Base-by-base conservation (phyloP, 2,329 filamentous ascomycete genomes). In the Apiospora arundinis region DNA sequence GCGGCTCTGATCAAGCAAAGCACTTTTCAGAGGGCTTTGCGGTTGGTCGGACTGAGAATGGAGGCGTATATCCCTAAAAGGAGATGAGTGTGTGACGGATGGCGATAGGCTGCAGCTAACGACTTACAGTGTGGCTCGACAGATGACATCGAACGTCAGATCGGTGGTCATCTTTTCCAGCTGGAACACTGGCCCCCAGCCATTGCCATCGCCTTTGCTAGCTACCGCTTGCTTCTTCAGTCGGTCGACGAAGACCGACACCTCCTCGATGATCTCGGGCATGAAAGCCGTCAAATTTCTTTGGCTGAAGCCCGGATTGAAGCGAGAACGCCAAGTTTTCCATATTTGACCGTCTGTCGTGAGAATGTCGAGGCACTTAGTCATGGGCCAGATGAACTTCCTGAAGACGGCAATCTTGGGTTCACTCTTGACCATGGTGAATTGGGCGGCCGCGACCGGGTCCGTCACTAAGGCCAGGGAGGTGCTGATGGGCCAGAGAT, bases 241-340 rank as follows among this genome's bases (percentile, higher is more conserved):
- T 32, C 32, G 32, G 32, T 79, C 73, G 52, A 76, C 74, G 65
- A 85, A 84, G 2, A 80, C 78, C 11, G 78, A 76, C 0, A 80
- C 78, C 63, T 84, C 83, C 45, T 83, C 78, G 6, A 83, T 69
- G 21, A 84, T 77, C 14, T 80, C 81, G 1, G 82, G 80, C 4
- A 83, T 75, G 56, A 81, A 75, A 0, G 78, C 77, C 1, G 75
- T 76, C 66, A 83, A 70, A 66, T 81, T 83, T 68, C 81, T 77
- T 25, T 77, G 74, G 66, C 81, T 82, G 72, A 84, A 84, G 1
- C 78, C 81, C 0, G 80, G 82, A 32, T 77, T 83, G 42, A 83
- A 79, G 25, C 78, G 71, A 69, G 80, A 78, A 3, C 67, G 70
- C 63, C 63, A 68, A 4, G 11, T 37, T 9, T 68, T 69, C 70